phyloP scores from a whole-genome alignment of 805 yeast genomes.

The Nakazawaea peltata region DNA sequence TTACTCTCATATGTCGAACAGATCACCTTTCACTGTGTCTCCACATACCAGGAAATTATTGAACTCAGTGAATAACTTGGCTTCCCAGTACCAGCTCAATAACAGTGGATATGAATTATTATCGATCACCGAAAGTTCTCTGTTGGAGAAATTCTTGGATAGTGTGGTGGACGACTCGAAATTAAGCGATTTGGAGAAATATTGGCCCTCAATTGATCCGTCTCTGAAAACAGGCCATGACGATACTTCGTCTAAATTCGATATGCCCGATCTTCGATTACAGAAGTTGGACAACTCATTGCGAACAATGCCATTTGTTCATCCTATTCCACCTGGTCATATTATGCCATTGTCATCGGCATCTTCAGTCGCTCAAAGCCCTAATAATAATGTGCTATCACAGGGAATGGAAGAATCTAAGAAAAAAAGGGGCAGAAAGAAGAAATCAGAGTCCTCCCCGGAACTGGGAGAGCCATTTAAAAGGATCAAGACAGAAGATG shows the following conservation, averaged over 20 bases:
- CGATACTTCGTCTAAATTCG: background rate
- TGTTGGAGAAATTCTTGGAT: slow-evolving; percentile 26
- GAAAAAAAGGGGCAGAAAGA: slow-evolving; percentile 10
- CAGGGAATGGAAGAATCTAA: slow-evolving; percentile 1
- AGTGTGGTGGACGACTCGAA: slow-evolving; percentile 25
- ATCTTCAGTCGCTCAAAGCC: background rate
- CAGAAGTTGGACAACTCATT: background rate
- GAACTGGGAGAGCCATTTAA: background rate
- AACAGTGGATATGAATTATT: slow-evolving; percentile 18
- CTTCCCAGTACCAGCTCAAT: slow-evolving; percentile 12
- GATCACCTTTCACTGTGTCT: slow-evolving; percentile 17
- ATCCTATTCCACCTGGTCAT: slow-evolving; percentile 7
- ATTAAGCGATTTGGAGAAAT: slow-evolving; percentile 19
- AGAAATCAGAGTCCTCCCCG: background rate
- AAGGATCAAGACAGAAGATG: slow-evolving; percentile 1
- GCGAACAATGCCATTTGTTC: background rate
- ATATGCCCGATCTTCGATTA: slow-evolving; percentile 2
- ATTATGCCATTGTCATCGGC: background rate
- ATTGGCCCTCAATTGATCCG: slow-evolving; percentile 26
- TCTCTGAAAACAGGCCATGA: slow-evolving; percentile 3
- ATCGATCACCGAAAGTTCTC: slow-evolving; percentile 24
- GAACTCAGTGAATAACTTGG: slow-evolving; percentile 20
- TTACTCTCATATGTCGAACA: background rate
- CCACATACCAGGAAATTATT: slow-evolving; percentile 23
- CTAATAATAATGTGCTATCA: background rate